Conservation (phyloP, 2,329 filamentous ascomycete genomes). For the Colletotrichum sp. region DNA sequence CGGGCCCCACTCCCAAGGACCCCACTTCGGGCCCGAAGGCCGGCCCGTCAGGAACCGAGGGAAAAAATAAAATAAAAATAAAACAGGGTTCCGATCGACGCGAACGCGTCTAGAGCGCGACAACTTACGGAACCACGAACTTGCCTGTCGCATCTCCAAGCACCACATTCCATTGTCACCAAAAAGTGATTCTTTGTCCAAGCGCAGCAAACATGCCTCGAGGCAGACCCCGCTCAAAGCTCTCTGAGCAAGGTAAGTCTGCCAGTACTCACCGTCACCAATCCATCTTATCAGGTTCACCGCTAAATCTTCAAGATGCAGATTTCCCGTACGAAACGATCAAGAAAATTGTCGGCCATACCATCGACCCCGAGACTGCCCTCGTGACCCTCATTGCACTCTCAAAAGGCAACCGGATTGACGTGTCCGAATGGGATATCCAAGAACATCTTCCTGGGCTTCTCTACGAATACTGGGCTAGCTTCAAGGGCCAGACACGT, state of each 20-base stretch:
- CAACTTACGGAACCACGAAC: neutral
- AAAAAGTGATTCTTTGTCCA: neutral
- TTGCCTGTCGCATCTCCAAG: neutral
- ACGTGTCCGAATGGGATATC: slow-evolving; percentile 14
- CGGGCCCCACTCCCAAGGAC: neutral
- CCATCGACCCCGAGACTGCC: neutral
- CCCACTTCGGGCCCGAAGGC: neutral
- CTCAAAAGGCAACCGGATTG: neutral
- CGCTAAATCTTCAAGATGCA: neutral
- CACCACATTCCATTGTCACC: neutral
- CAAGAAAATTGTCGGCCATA: slow-evolving; percentile 1
- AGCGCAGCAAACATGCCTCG: neutral
- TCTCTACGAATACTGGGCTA: slow-evolving; percentile 6
- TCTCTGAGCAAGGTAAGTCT: slow-evolving; percentile 2
- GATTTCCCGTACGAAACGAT: slow-evolving; percentile 12
- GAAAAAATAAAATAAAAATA: neutral
- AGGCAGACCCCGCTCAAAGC: neutral
- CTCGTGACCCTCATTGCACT: slow-evolving; percentile 12
- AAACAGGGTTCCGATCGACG: neutral
- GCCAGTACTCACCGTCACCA: too few species aligned
- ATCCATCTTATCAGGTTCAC: neutral
- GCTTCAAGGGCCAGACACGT: slow-evolving; percentile 7
- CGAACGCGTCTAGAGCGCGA: slow-evolving; percentile 9
- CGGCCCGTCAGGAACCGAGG: neutral
- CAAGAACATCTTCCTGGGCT: slow-evolving; percentile 8